Percentiles rank a stretch among this genome's conserved stretches.
Conservation (phyloP, 2,329 filamentous ascomycete species). For the Corinectria fuckeliana region DNA sequence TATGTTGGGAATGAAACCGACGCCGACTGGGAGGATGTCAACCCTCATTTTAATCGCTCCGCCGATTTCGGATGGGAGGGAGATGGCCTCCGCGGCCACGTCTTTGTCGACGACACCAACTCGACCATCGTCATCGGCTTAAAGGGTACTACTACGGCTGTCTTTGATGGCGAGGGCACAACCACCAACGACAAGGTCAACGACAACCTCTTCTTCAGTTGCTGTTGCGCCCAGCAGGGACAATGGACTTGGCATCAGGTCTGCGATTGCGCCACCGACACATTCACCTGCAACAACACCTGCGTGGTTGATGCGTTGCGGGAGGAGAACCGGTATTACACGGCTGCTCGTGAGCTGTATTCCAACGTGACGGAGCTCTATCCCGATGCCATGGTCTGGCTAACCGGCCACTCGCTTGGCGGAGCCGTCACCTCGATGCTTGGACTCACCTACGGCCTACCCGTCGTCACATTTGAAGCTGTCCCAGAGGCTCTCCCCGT, state of each 20-base stretch:
- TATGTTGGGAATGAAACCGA: constrained; percentile 78
- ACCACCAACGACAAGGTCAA: constrained; percentile 98
- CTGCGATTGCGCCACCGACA: constrained; percentile 87
- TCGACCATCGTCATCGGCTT: constrained; percentile 88
- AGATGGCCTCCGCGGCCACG: constrained; percentile 89
- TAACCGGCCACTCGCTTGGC: constrained; percentile 90
- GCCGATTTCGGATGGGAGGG: constrained; percentile 91
- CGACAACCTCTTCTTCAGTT: constrained; percentile 97
- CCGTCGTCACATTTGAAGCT: constrained; percentile 91
- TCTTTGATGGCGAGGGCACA: constrained; percentile 96
- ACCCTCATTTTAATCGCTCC: constrained; percentile 81
- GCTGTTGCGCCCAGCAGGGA: constrained; percentile 93
- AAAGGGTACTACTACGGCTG: constrained; percentile 88
- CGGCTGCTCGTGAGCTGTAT: constrained; percentile 86
- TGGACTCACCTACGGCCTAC: constrained; percentile 88
- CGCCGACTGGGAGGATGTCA: constrained; percentile 84
- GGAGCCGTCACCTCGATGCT: constrained; percentile 89
- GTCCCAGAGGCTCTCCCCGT: constrained; percentile 90
- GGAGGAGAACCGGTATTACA: constrained; percentile 90
- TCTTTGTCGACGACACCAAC: constrained; percentile 87
- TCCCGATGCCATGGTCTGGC: constrained; percentile 83
- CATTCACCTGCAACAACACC: constrained; percentile 91
- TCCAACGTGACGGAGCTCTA: constrained; percentile 91
- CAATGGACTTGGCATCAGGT: constrained; percentile 90
- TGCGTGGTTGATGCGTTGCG: constrained; percentile 79